Conservation (phyloP, 2,329 filamentous ascomycete species). For the Talaromyces sp. region DNA sequence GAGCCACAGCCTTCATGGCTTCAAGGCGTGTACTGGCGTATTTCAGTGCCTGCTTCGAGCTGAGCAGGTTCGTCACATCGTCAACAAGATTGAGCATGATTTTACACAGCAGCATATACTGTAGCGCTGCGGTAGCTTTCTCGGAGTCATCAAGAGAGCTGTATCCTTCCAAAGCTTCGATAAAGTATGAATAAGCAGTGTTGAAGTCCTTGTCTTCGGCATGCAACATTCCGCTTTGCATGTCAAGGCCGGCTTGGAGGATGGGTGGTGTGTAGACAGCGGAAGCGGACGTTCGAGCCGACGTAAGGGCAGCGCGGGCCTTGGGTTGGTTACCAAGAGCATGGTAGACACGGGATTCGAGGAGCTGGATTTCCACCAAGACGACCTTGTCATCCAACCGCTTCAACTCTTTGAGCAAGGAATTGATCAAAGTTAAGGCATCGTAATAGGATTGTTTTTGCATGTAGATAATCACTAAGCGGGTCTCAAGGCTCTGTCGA, state of each 20-base stretch:
- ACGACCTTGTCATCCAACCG: slow-evolving; percentile 97
- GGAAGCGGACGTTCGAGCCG: slow-evolving; percentile 87
- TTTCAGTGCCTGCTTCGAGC: slow-evolving; percentile 92
- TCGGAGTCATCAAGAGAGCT: slow-evolving; percentile 80
- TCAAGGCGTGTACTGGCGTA: slow-evolving; percentile 94
- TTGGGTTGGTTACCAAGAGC: slow-evolving; percentile 95
- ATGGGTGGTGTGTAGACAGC: slow-evolving; percentile 95
- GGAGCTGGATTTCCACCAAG: slow-evolving; percentile 92
- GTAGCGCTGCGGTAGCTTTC: slow-evolving; percentile 91
- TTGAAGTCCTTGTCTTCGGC: slow-evolving; percentile 99
- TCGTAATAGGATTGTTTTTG: slow-evolving; percentile 97
- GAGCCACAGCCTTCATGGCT: slow-evolving; percentile 97
- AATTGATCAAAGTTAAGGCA: slow-evolving; percentile 92
- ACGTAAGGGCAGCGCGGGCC: slow-evolving; percentile 88
- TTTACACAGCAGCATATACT: slow-evolving; percentile 99
- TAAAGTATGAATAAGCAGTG: slow-evolving; percentile 98
- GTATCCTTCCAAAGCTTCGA: slow-evolving; percentile 96
- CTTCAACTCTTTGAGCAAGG: slow-evolving; percentile 91
- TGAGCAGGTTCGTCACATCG: slow-evolving; percentile 92
- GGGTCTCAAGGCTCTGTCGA: slow-evolving; percentile 94
- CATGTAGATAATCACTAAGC: slow-evolving; percentile 91
- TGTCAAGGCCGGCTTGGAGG: slow-evolving; percentile 92
- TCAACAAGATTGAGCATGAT: slow-evolving; percentile 98
- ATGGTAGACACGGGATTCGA: slow-evolving; percentile 96
- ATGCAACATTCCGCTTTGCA: slow-evolving; percentile 99